phyloP scores from a whole-genome alignment of 129 eudicot species.

The Flaveria linearis region DNA sequence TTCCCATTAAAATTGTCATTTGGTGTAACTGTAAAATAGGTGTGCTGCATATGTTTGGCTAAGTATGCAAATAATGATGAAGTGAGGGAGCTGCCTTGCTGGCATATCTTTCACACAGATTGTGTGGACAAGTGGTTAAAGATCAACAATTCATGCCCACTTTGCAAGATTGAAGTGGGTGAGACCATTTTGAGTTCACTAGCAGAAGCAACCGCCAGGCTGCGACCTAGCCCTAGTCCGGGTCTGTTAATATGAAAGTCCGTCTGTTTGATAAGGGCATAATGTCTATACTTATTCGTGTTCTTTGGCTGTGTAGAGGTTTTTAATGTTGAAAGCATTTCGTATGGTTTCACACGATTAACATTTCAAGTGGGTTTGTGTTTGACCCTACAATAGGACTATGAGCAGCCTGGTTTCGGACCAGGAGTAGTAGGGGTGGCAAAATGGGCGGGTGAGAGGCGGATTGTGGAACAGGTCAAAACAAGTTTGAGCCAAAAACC shows the following conservation, averaged over 20 bases:
- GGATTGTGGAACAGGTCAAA: not conserved
- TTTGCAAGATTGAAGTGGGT: constrained; percentile 92
- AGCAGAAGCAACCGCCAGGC: constrained; percentile 63
- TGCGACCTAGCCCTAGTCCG: constrained; percentile 41
- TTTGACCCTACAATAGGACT: constrained; percentile 9
- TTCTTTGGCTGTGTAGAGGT: constrained; percentile 1
- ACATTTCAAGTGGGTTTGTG: constrained; percentile 3
- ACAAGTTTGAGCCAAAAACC: not conserved
- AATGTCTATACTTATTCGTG: constrained; percentile 23
- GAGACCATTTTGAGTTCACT: constrained; percentile 63
- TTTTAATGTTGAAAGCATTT: constrained; percentile 15
- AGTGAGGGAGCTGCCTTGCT: constrained; percentile 79
- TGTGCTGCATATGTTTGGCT: constrained; percentile 89
- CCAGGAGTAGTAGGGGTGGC: not conserved
- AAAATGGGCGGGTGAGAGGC: not conserved
- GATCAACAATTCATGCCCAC: constrained; percentile 83
- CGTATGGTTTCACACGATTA: constrained; percentile 22
- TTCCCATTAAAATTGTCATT: not conserved
- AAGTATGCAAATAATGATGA: constrained; percentile 88
- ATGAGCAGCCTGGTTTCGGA: constrained; percentile 12
- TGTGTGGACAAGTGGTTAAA: constrained; percentile 96
- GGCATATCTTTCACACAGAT: constrained; percentile 85
- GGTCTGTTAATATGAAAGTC: constrained; percentile 35
- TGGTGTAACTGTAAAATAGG: constrained; percentile 41
- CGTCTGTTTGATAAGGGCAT: constrained; percentile 28